These are phyloP conservation scores for Annulohypoxylon moriforme DNA, from an alignment of 495 filamentous ascomycete genomes.

Conservation along the genomic window DNA sequence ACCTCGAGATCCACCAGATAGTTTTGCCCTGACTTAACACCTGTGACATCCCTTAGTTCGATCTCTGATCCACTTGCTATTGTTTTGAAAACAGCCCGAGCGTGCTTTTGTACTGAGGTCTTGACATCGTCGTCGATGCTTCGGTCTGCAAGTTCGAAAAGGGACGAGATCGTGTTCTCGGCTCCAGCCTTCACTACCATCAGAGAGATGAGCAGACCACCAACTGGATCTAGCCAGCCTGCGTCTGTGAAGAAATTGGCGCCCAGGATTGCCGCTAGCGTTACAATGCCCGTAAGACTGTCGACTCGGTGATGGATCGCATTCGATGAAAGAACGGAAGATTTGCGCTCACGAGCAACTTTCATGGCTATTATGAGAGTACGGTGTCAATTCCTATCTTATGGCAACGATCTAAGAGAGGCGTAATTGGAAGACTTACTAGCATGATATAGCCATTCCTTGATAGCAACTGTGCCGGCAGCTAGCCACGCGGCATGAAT, in stretches of 20 bases:
- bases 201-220: slow-evolving; percentile 87
- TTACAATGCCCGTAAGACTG: slow-evolving; percentile 92
- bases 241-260: slow-evolving; percentile 87
- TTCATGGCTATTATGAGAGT: slow-evolving; percentile 81
- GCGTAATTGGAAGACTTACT: slow-evolving; percentile 69
- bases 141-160: slow-evolving; percentile 91
- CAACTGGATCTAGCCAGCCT: slow-evolving; percentile 94
- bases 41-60: slow-evolving; percentile 76
- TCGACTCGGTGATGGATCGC: slow-evolving; percentile 97
- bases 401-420: not conserved
- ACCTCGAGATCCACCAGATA: slow-evolving; percentile 90
- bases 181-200: slow-evolving; percentile 94
- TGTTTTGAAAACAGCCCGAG: slow-evolving; percentile 66
- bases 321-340: slow-evolving; percentile 95
- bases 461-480: slow-evolving; percentile 87
- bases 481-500: slow-evolving; percentile 96
- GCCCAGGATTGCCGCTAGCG: slow-evolving; percentile 85
- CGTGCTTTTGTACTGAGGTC: slow-evolving; percentile 71
- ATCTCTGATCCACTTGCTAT: slow-evolving; percentile 62
- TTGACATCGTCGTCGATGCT: slow-evolving; percentile 86
- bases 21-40: slow-evolving; percentile 94
- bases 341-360: slow-evolving; percentile 92
- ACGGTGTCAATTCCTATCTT: slow-evolving; percentile 27
- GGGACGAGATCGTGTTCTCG: slow-evolving; percentile 81
- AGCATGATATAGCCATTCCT: slow-evolving; percentile 96